Percentiles rank a stretch among this genome's conserved stretches.
Conservation (phyloP, 2,329 filamentous ascomycete species). For the Camptophora hylomeconis region DNA sequence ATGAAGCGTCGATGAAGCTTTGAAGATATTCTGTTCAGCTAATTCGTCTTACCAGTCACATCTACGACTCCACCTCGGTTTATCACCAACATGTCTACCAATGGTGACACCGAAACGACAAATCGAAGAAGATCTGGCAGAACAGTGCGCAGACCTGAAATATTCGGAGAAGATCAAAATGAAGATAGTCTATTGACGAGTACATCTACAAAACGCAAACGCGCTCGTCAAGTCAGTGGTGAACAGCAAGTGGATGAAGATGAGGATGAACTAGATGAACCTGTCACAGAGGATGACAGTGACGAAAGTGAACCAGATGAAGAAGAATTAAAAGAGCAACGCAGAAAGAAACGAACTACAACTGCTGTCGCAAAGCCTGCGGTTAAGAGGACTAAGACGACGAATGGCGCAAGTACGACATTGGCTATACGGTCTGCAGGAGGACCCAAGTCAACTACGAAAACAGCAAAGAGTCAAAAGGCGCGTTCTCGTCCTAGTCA, state of each 20-base stretch:
- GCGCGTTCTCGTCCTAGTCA: constrained; percentile 38
- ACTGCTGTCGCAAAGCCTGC: constrained; percentile 29
- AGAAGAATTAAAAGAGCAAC: constrained; percentile 35
- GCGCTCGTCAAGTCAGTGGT: constrained; percentile 25
- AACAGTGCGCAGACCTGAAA: constrained; percentile 28
- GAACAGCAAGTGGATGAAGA: constrained; percentile 19
- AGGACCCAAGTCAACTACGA: constrained; percentile 21
- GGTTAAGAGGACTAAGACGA: constrained; percentile 44
- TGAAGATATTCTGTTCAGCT: no score
- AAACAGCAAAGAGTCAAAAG: constrained; percentile 35
- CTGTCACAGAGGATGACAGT: constrained; percentile 17
- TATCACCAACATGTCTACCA: no score
- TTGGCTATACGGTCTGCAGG: constrained; percentile 43
- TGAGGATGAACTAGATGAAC: constrained; percentile 15
- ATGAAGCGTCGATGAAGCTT: no score
- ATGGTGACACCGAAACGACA: constrained; percentile 10
- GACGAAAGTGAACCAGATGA: constrained; percentile 29
- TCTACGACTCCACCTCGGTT: no score
- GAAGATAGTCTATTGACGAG: constrained; percentile 18
- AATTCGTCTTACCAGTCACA: no score
- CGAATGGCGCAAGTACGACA: constrained; percentile 31
- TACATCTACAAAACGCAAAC: constrained; percentile 37
- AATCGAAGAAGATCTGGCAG: constrained; percentile 33
- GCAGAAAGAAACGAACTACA: constrained; percentile 23
- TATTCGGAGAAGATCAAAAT: constrained; percentile 27